Conservation (phyloP, 169 alveolate species). For the Plasmodium yoelii region DNA sequence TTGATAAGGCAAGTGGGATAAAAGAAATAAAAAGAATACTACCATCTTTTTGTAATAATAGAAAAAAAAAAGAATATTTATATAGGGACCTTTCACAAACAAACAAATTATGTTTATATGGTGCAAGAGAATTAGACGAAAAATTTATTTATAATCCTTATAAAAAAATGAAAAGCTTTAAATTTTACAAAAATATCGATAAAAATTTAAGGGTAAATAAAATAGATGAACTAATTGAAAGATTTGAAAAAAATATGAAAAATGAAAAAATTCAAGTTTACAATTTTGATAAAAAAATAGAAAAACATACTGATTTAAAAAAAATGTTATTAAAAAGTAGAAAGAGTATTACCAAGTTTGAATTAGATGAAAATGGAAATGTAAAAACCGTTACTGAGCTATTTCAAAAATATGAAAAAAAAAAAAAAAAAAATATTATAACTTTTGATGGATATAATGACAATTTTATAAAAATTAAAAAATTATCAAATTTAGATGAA, state of each 20-base stretch:
- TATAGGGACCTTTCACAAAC: constrained; percentile 4
- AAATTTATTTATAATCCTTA: constrained; percentile 4
- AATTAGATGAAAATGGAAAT: constrained; percentile 8
- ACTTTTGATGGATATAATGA: constrained; percentile 30
- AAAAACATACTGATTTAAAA: not conserved
- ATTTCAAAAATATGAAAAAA: constrained; percentile 6
- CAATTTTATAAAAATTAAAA: constrained; percentile 6
- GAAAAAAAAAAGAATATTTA: not conserved
- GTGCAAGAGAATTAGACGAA: constrained; percentile 28
- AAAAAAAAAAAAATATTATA: constrained; percentile 1
- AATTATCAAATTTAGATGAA: not conserved
- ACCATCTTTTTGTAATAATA: too few relatives aligned
- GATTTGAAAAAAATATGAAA: not conserved
- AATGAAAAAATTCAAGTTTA: not conserved
- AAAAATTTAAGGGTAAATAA: constrained; percentile 7
- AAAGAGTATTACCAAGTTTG: constrained; percentile 30
- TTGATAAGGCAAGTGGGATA: not conserved
- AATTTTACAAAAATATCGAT: constrained; percentile 1
- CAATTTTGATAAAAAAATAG: not conserved
- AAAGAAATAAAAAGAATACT: not conserved
- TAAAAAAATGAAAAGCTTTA: constrained; percentile 14
- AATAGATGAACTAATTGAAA: constrained; percentile 15
- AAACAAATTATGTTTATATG: constrained; percentile 21
- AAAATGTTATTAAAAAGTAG: constrained; percentile 3
- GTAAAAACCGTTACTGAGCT: constrained; percentile 20